Conservation (phyloP, 305 asterid genomes). For the Solanum hybrid region DNA sequence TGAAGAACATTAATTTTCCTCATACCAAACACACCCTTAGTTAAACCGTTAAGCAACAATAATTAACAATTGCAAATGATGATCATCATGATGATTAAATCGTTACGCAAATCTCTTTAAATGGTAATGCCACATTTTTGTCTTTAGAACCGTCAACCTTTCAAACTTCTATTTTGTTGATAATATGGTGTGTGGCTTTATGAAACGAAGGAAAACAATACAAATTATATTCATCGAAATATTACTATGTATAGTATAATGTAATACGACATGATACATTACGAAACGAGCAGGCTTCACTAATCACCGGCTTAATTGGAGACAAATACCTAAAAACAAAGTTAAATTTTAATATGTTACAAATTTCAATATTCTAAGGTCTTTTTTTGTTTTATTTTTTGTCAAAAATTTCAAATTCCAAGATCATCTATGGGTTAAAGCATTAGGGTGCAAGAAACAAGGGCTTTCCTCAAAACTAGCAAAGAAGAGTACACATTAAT, state of each 20-base stretch:
- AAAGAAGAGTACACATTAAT: neutral
- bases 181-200: neutral
- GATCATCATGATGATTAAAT: neutral
- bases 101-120: neutral
- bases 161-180: neutral
- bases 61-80: neutral
- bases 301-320: neutral
- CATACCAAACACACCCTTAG: neutral
- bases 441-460: conserved; percentile 20
- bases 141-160: neutral
- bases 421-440: conserved; percentile 19
- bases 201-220: neutral
- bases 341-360: neutral
- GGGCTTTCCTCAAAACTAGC: conserved; percentile 38
- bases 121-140: neutral
- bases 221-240: neutral
- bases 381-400: neutral
- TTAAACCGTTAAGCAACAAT: neutral
- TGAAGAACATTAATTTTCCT: neutral
- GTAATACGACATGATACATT: neutral
- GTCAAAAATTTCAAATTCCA: conserved; percentile 7
- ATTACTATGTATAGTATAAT: neutral
- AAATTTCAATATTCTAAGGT: neutral
- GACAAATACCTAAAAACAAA: neutral
- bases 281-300: neutral